phyloP scores from a whole-genome alignment of 2,329 filamentous ascomycete species.

The Trichophyton schoenleinii region DNA sequence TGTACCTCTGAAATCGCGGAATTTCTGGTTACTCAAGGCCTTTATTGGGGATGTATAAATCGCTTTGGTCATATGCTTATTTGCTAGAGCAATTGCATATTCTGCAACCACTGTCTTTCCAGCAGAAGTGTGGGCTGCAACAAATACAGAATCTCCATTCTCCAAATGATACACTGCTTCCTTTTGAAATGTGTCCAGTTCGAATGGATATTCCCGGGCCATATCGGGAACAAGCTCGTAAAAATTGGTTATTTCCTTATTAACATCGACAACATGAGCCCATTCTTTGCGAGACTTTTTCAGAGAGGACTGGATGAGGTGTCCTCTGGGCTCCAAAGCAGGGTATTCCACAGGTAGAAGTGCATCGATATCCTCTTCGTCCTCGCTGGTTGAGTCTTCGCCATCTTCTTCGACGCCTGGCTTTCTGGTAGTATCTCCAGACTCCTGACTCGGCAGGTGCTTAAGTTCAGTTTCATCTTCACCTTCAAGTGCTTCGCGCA shows the following conservation, averaged over 20 bases:
- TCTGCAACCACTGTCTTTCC: constrained; percentile 97
- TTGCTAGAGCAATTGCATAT: constrained; percentile 89
- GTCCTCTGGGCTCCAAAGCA: constrained; percentile 71
- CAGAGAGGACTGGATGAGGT: constrained; percentile 56
- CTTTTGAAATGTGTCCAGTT: constrained; percentile 96
- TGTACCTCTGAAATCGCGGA: constrained; percentile 76
- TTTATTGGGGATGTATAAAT: constrained; percentile 99
- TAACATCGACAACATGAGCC: constrained; percentile 97
- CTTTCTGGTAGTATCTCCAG: constrained; percentile 18
- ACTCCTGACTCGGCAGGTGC: constrained; percentile 20
- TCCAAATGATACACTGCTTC: constrained; percentile 97
- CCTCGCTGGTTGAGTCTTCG: constrained; percentile 21
- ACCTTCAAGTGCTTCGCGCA: constrained; percentile 50
- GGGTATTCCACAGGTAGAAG: constrained; percentile 88
- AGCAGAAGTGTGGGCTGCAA: constrained; percentile 92
- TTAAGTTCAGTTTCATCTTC: constrained; percentile 26
- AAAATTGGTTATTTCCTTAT: constrained; percentile 88
- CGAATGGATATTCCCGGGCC: constrained; percentile 92
- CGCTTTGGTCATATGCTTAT: constrained; percentile 98
- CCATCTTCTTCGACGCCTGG: constrained; percentile 13
- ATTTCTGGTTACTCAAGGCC: constrained; percentile 96
- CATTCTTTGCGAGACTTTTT: constrained; percentile 74
- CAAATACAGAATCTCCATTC: constrained; percentile 92
- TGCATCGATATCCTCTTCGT: constrained; percentile 57
- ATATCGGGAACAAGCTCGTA: constrained; percentile 86